phyloP scores from a whole-genome alignment of 257 asterid species.

The Forsythia viridissima region DNA sequence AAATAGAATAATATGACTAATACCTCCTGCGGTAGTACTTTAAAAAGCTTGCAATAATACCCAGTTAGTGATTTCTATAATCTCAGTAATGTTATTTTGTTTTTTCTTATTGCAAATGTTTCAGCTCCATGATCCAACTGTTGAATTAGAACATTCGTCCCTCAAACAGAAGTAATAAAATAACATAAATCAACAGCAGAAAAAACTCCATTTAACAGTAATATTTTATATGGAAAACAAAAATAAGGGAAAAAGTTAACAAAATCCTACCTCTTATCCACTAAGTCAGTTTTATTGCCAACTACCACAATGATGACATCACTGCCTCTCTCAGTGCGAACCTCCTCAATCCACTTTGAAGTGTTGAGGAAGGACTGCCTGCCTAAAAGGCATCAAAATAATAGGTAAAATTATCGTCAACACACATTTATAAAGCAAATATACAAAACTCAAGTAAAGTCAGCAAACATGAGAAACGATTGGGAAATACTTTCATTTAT shows the following conservation, averaged over 20 bases:
- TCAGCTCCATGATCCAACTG: neutral
- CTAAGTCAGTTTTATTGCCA: conserved; percentile 92
- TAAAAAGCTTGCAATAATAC: neutral
- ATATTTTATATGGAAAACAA: neutral
- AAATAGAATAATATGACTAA: neutral
- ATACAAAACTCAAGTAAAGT: neutral
- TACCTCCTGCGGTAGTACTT: neutral
- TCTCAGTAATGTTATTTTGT: neutral
- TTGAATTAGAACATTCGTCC: neutral
- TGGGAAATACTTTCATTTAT: conserved; percentile 52
- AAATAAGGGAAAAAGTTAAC: conserved; percentile 6
- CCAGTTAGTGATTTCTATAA: neutral
- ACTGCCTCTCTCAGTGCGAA: conserved; percentile 93
- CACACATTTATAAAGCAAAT: conserved; percentile 12
- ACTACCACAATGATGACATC: conserved; percentile 88
- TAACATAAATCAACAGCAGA: neutral
- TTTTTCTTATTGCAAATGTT: neutral
- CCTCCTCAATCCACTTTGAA: conserved; percentile 92
- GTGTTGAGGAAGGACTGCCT: conserved; percentile 86
- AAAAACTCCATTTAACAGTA: neutral
- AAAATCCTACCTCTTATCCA: conserved; percentile 69
- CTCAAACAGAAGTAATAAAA: neutral
- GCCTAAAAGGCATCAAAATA: conserved; percentile 42
- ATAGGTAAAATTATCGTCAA: conserved; percentile 8
- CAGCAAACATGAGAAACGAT: neutral